Evolutionary conservation across 345 rosid genomes (phyloP), one percentile per base, ranked within the genome.

Genomic region (Capsella bursapastoris): DNA sequence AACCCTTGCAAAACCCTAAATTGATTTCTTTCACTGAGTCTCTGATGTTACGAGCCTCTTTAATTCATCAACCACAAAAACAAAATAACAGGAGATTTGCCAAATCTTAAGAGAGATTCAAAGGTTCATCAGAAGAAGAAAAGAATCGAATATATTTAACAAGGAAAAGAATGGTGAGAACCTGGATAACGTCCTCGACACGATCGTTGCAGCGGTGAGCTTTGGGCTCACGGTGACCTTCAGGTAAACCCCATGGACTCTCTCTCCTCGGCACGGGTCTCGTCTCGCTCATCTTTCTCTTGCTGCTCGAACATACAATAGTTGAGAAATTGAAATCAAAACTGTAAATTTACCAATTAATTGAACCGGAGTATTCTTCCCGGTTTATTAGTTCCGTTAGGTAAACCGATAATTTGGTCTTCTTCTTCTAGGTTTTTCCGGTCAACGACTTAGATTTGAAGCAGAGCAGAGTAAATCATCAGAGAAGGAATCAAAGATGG

Each of bases 181-280:
- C 97, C 80, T 92, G 97, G 29, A 92, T 81, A 51, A 90, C 92
- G 63, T 95, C 99, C 81, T 95, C 97, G 27, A 84, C 92, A 15
- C 97, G 92, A 83, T 92, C 97, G 75, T 92, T 92, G 89, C 97
- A 90, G 57, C 97, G 86, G 58, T 95, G 97, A 5, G 97, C 90
- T 76, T 90, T 95, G 8, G 97, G 97, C 67, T 92, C 84, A n/a
- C 88, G 89, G 8, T 87, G 88, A 50, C 88, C 90, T 76, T 84
- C 93, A 6, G 92, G 82, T 76, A 55, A 48, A 12, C 97, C 97
- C 99, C 99, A 90, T 66, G 97, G 97, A 60, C 97, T 89, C 83
- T 88, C 97, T 56, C 97, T 86, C 70, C 97, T 82, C 73, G 96
- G 97, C 81, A 95, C 97, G 31, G 96, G 93, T 73, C 98, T 83